Evolutionary conservation across 805 yeast genomes (phyloP).

Genomic region (Sugiyamaella floridensis): DNA sequence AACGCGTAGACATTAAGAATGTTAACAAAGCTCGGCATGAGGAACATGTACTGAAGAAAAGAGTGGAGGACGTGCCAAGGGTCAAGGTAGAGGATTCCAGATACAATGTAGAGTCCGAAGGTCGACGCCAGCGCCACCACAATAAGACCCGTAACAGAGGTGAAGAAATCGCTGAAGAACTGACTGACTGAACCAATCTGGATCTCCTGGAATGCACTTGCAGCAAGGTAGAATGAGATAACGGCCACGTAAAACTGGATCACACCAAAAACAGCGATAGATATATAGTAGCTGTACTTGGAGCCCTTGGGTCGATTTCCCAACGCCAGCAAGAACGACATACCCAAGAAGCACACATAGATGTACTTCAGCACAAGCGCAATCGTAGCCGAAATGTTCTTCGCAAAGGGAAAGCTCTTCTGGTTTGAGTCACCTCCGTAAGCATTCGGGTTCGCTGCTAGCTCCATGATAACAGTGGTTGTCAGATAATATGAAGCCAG

Average conservation of each 20-base stretch:
- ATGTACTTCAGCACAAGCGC: conserved; percentile 50
- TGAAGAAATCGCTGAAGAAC: conserved; percentile 31
- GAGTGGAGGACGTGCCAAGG: conserved; percentile 63
- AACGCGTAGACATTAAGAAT: conserved; percentile 61
- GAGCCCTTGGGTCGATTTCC: conserved; percentile 63
- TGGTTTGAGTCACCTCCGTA: conserved; percentile 40
- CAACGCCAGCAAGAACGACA: conserved; percentile 56
- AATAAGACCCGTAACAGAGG: conserved; percentile 45
- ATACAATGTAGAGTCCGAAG: conserved; percentile 52
- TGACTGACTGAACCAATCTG: conserved; percentile 21
- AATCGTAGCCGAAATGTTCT: conserved; percentile 33
- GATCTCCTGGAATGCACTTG: conserved; percentile 40
- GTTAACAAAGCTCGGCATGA: conserved; percentile 33
- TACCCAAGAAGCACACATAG: conserved; percentile 48
- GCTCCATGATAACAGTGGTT: conserved; percentile 50
- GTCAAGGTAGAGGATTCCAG: conserved; percentile 53
- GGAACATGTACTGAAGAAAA: conserved; percentile 34
- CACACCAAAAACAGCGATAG: conserved; percentile 50
- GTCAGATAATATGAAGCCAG: conserved; percentile 58
- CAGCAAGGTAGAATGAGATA: conserved; percentile 54
- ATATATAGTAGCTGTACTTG: conserved; percentile 44
- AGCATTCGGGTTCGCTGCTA: conserved; percentile 34
- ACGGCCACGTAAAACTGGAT: conserved; percentile 54
- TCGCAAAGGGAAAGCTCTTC: conserved; percentile 33
- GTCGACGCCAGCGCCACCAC: conserved; percentile 56